Evolutionary conservation across 1,284 basidiomycete genomes (phyloP), one percentile per base, ranked within the genome.

Genomic region (Puccinia novopanici): DNA sequence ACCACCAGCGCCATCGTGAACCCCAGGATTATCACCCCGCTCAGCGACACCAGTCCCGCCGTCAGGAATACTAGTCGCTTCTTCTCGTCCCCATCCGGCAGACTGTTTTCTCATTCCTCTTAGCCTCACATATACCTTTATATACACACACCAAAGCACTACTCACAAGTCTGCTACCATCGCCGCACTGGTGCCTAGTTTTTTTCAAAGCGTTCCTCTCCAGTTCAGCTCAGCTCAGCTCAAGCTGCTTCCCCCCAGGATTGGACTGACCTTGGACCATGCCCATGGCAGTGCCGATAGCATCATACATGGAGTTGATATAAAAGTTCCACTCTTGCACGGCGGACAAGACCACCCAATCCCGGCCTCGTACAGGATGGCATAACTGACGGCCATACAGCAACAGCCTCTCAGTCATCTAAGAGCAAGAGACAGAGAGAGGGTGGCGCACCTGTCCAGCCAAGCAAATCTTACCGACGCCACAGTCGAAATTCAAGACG

Each of bases 321-420:
- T 78, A 78, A 65, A 78, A 78, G 63, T 78, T 78, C 75, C 75
- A 78, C 42, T 78, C 75, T 70, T 78, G 75, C n/a, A 78, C 61
- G 52, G 75, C 75, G 9, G 75, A 78, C 30, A 78, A 65, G 22
- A 78, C 75, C 10, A 78, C 75, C 75, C 75, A 78, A 57, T 78
- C 75, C 24, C 75, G 63, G 27, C 75, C 75, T 10, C 37, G 63
- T 24, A 78, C 52, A 57, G 75, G 75, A 45, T 78, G 65, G 52
- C 75, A 78, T 24, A 78, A 45, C 75, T 78, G 30, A n/a, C n/a
- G n/a, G n/a, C n/a, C n/a, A n/a, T n/a, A n/a, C n/a, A n/a, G n/a
- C n/a, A n/a, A n/a, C n/a, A n/a, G n/a, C n/a, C n/a, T n/a, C n/a
- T n/a, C n/a, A n/a, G n/a, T n/a, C n/a, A n/a, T n/a, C n/a, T 48